Evolutionary conservation across 768 basidiomycete species (phyloP).

Genomic region (Tylopilus rubrobrunneus): DNA sequence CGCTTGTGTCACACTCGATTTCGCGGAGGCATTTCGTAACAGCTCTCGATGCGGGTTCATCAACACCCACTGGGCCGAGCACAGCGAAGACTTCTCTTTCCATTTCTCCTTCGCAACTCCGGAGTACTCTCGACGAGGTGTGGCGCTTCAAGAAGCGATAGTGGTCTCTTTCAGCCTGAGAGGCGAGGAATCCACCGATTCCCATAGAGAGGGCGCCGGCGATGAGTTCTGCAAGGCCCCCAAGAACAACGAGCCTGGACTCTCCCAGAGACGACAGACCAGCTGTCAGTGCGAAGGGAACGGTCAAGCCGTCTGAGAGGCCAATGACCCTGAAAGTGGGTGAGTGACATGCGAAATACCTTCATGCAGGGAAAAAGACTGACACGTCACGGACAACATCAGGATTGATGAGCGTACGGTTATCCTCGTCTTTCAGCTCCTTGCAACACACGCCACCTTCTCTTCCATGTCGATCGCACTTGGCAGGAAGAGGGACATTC

Average conservation of each 20-base stretch:
- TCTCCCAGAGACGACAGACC: conserved; percentile 87
- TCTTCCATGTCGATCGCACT: conserved; percentile 54
- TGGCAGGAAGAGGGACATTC: conserved; percentile 46
- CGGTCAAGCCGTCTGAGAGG: conserved; percentile 86
- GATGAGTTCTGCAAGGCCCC: conserved; percentile 93
- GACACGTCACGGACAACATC: conserved; percentile 86
- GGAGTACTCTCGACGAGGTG: conserved; percentile 76
- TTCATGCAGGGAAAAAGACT: conserved; percentile 20
- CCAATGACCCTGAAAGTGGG: conserved; percentile 65
- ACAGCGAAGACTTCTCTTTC: conserved; percentile 91
- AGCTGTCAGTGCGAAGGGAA: conserved; percentile 88
- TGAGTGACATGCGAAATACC: not conserved
- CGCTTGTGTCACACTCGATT: conserved; percentile 47
- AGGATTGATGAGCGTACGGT: conserved; percentile 79
- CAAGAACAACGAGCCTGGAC: conserved; percentile 88
- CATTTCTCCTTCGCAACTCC: conserved; percentile 92
- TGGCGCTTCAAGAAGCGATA: conserved; percentile 75
- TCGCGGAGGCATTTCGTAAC: conserved; percentile 75
- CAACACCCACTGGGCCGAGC: conserved; percentile 86
- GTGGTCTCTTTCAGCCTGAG: conserved; percentile 95
- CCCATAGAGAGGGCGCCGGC: conserved; percentile 98
- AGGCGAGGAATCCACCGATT: conserved; percentile 95
- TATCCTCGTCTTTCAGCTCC: conserved; percentile 76
- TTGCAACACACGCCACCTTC: conserved; percentile 80
- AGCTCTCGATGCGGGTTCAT: conserved; percentile 71